A percentile compares a stretch with the other conserved stretches of the same genome.
These are phyloP conservation scores for Epichloe uncinata DNA, from an alignment of 2,329 filamentous ascomycete genomes.

Conservation along the genomic window DNA sequence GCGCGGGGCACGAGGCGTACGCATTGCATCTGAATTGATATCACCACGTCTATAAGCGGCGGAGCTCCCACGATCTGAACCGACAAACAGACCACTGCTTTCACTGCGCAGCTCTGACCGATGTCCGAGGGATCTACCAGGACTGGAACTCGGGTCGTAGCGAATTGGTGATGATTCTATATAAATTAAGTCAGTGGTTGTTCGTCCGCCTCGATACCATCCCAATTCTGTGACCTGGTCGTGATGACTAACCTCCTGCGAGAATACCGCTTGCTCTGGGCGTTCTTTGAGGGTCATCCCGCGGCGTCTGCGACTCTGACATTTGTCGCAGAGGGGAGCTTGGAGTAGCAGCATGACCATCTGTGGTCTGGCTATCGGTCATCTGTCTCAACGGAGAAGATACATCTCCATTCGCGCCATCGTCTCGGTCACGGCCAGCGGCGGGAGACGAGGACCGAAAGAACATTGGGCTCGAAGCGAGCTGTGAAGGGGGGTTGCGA, in stretches of 20 bases:
- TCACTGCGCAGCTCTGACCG: constrained; percentile 67
- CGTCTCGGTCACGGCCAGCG: constrained; percentile 12
- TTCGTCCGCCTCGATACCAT: neutral
- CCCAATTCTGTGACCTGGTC: neutral
- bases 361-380: constrained; percentile 42
- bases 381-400: constrained; percentile 45
- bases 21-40: constrained; percentile 67
- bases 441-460: constrained; percentile 41
- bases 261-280: constrained; percentile 51
- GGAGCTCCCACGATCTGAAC: constrained; percentile 46
- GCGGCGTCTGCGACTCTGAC: constrained; percentile 40
- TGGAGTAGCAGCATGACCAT: constrained; percentile 24
- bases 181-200: constrained; percentile 5
- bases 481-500: constrained; percentile 35
- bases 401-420: constrained; percentile 22
- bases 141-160: constrained; percentile 84
- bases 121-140: constrained; percentile 47
- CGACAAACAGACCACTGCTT: constrained; percentile 76
- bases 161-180: constrained; percentile 84
- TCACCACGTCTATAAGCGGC: constrained; percentile 55
- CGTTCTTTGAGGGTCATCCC: constrained; percentile 47
- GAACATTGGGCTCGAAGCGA: constrained; percentile 70
- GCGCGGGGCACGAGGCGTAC: constrained; percentile 36
- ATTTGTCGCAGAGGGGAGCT: constrained; percentile 48
- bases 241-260: constrained; percentile 43